Percentiles rank a stretch among this genome's conserved stretches.
Evolutionary conservation across 2,329 filamentous ascomycete species (phyloP).

Genomic region (Cadophora luteo-olivacea): DNA sequence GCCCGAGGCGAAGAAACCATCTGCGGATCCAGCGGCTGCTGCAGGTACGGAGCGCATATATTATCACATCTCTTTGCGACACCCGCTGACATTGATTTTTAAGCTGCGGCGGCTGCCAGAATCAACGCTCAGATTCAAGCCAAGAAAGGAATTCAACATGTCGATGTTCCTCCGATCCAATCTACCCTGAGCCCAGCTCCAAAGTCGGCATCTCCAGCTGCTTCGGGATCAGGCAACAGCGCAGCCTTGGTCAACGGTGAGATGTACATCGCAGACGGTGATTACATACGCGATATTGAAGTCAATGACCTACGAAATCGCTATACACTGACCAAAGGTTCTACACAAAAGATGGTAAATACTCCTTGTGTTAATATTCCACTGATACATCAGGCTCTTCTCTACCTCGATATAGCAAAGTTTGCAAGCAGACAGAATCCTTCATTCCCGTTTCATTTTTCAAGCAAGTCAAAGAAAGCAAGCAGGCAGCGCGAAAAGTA

Average conservation of each 20-base stretch:
- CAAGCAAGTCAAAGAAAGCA: not conserved
- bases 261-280: conserved; percentile 93
- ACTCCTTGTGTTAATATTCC: conserved; percentile 68
- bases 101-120: conserved; percentile 86
- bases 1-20: conserved; percentile 48
- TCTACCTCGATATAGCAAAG: conserved; percentile 44
- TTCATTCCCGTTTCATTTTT: conserved; percentile 16
- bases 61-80: conserved; percentile 11
- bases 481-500: conserved; percentile 36
- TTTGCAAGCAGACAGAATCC: conserved; percentile 21
- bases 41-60: conserved; percentile 63
- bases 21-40: conserved; percentile 71
- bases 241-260: conserved; percentile 73
- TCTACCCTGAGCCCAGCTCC: conserved; percentile 46
- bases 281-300: conserved; percentile 98
- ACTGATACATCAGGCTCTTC: conserved; percentile 65
- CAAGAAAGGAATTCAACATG: conserved; percentile 88
- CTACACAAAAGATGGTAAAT: conserved; percentile 99
- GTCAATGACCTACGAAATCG: conserved; percentile 97
- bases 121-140: conserved; percentile 86
- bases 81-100: conserved; percentile 35
- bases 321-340: conserved; percentile 95
- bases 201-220: conserved; percentile 41
- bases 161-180: conserved; percentile 83
- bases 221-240: conserved; percentile 46